These are phyloP conservation scores for Metschnikowia continentalis DNA, from an alignment of 805 yeast species.

Conservation along the genomic window DNA sequence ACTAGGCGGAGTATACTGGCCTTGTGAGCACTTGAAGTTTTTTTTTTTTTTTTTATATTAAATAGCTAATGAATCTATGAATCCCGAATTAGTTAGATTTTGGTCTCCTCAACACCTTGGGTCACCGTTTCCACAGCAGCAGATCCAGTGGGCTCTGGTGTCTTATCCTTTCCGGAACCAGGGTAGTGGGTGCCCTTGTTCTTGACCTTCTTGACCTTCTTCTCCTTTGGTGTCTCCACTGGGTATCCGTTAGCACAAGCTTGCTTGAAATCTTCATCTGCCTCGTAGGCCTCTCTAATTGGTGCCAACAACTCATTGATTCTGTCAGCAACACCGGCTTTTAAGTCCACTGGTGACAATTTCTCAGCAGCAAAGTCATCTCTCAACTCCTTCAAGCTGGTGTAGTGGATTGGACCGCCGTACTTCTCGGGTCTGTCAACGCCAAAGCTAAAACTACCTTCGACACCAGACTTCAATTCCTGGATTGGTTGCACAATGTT, in stretches of 20 bases:
- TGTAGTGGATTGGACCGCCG: conserved; percentile 86
- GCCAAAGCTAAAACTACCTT: conserved; percentile 56
- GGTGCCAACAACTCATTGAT: conserved; percentile 81
- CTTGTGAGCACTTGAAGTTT: background rate
- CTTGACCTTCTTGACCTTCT: conserved; percentile 73
- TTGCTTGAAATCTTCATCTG: conserved; percentile 67
- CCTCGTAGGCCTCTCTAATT: conserved; percentile 63
- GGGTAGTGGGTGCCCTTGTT: conserved; percentile 90
- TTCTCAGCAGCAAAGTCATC: conserved; percentile 67
- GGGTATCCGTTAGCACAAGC: conserved; percentile 83
- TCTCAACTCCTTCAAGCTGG: conserved; percentile 62
- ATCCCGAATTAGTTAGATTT: background rate
- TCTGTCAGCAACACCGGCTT: conserved; percentile 84
- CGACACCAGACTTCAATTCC: conserved; percentile 59
- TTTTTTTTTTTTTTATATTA: background rate
- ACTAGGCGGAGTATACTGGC: background rate
- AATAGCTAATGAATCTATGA: background rate
- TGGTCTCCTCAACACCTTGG: background rate
- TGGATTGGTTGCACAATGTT: conserved; percentile 82
- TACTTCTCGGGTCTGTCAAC: conserved; percentile 93
- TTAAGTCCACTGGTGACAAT: conserved; percentile 90
- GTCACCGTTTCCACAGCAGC: background rate
- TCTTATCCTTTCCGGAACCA: conserved; percentile 39
- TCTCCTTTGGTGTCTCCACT: conserved; percentile 54
- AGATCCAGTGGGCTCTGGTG: background rate